These are phyloP conservation scores for Malassezia nana DNA, from an alignment of 1,284 basidiomycete genomes.

Conservation along the genomic window DNA sequence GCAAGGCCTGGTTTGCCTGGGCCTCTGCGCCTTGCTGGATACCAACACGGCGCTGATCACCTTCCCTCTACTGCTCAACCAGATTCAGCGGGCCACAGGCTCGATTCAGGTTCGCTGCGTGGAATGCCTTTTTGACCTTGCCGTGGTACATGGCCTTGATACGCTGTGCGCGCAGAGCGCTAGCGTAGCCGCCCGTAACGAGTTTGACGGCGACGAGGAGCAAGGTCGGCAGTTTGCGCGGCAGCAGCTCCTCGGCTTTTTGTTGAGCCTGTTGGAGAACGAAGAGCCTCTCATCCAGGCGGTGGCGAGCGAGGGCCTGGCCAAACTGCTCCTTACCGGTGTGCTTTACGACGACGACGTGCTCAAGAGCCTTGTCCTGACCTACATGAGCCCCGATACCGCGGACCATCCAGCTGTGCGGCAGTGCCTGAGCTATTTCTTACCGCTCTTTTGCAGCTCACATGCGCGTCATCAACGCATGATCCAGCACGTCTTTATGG, in stretches of 20 bases:
- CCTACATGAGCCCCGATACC: constrained; percentile 81
- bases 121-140: constrained; percentile 77
- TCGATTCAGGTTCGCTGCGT: constrained; percentile 70
- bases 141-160: constrained; percentile 76
- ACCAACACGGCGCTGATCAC: constrained; percentile 78
- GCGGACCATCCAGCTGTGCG: constrained; percentile 72
- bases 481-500: constrained; percentile 61
- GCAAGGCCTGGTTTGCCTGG: constrained; percentile 73
- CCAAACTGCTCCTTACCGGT: constrained; percentile 79
- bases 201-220: constrained; percentile 16
- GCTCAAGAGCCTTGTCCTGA: constrained; percentile 64
- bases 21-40: constrained; percentile 82
- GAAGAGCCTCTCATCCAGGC: constrained; percentile 63
- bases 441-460: constrained; percentile 85
- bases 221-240: constrained; percentile 22
- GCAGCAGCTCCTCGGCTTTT: constrained; percentile 35
- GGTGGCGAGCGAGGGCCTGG: constrained; percentile 68
- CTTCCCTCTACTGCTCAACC: constrained; percentile 79
- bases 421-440: constrained; percentile 90
- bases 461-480: constrained; percentile 66
- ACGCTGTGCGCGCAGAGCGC: constrained; percentile 55
- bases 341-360: constrained; percentile 51
- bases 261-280: constrained; percentile 54
- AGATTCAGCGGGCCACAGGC: constrained; percentile 67
- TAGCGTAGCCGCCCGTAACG: constrained; percentile 20